Base-by-base conservation (phyloP, 352 stramenopile species). In the Phytophthora idaei region DNA sequence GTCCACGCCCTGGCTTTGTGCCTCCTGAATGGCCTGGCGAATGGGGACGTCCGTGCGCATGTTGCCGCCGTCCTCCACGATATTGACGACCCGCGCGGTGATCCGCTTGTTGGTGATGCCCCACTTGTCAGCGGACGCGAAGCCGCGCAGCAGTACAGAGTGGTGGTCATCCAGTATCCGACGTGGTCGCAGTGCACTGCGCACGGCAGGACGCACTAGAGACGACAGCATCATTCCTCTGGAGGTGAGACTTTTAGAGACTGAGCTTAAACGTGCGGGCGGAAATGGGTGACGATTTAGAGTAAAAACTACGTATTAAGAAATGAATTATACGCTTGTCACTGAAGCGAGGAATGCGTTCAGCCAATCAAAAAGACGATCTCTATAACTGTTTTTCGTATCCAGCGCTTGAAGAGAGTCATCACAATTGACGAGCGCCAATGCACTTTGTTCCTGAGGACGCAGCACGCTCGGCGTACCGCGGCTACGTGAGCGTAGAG, bases 21-120 rank as follows among this genome's bases (percentile, higher is more conserved):
- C 87, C 34, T 90, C 78, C 15, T 78, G 21, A n/a, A 93, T 57
- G 17, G 87, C 87, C 44, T 83, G 49, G 31, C 53, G 54, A 50
- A 89, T 69, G 11, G 84, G 83, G 46, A 94, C 71, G 55, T 83
- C 71, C 51, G 63, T 49, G 7, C 69, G 78, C 67, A 90, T 77
- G 17, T 66, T 61, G 51, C 81, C 87, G 52, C 79, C 72, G 34
- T 91, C 78, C 17, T 60, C 72, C 3, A 89, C 80, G 29, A 94
- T 57, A 15, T 76, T 83, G 27, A 94, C 87, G 0, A 80, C 57
- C 6, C 57, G 61, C 27, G 84, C 80, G 1, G 59, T 62, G 65
- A 94, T 94, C 42, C 77, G 57, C n/a, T 78, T 73, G 67, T 94
- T 94, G 31, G 80, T 79, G 1, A 80, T 59, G 11, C 80, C 75